Evolutionary conservation across 192 early-diverging fungal genomes (phyloP), one percentile per base, ranked within the genome.

Genomic region (Backusella sp.): DNA sequence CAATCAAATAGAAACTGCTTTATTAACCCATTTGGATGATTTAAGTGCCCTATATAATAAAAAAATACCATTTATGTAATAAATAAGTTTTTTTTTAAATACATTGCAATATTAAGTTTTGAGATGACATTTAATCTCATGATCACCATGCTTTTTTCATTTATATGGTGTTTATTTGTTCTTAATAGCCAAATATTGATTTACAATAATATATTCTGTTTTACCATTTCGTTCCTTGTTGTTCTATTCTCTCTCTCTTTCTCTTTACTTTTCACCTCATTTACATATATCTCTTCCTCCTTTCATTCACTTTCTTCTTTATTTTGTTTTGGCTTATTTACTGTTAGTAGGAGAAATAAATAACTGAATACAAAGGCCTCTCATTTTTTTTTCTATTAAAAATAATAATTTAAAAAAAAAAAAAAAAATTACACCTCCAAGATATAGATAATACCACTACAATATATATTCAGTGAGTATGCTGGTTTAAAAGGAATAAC

Each of bases 111-210:
- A 62, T 62, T 62, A 62, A 28, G 56, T 62, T 62, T 49, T 62
- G 26, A 62, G 56, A 62, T 62, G 56, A 62, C 23, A 62, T 62
- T 28, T 62, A 62, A 62, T 62, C 56, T 62, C n/a, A 14, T 62
- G 56, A 62, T 62, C 56, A 62, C 56, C 21, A 62, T 62, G 56
- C 9, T 62, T 62, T 62, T 62, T 62, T 62, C 56, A 62, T 62
- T 62, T 62, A 62, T 62, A 8, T 62, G n/a, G 56, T 28, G 21
- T 56, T n/a, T 21, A 56, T 21, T 56, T 56, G n/a, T 62, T 62
- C 56, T 62, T 62, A 62, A 62, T 62, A 62, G 56, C 21, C 56
- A 62, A 62, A 62, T 62, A 28, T 26, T 12, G 56, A 28, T 28
- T 14, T 62, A 26, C 12, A 62, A 62, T 62, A 6, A 62, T 62